Conservation (phyloP, 805 yeast species). For the Candida berthetii region DNA sequence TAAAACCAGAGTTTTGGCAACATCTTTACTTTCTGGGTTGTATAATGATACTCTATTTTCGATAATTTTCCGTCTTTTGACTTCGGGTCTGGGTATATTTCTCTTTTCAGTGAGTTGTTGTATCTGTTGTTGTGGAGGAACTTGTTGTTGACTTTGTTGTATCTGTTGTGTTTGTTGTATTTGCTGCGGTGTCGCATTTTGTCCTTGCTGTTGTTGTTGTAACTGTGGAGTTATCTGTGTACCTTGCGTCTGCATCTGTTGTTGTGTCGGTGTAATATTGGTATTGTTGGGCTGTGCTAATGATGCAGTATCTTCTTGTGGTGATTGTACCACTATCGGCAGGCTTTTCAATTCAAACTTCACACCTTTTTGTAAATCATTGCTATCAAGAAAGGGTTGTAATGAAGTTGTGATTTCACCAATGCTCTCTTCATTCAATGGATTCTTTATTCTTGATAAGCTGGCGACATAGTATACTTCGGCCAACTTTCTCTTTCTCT, state of each 20-base stretch:
- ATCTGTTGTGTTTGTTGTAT: not conserved
- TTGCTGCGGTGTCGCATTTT: not conserved
- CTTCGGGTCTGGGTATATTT: constrained; percentile 6
- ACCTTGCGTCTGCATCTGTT: constrained; percentile 1
- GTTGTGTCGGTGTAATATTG: not conserved
- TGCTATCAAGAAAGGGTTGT: constrained; percentile 40
- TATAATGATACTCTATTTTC: constrained; percentile 16
- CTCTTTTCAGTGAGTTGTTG: constrained; percentile 4
- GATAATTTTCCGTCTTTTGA: constrained; percentile 8
- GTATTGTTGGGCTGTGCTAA: not conserved
- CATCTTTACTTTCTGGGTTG: constrained; percentile 31
- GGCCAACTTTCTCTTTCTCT: constrained; percentile 51
- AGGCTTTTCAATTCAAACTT: constrained; percentile 27
- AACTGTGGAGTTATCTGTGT: not conserved
- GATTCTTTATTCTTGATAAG: constrained; percentile 34
- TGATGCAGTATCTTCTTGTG: not conserved
- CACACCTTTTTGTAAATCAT: constrained; percentile 44
- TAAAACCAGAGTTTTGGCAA: constrained; percentile 36
- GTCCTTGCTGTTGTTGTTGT: constrained; percentile 1
- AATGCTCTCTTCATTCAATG: constrained; percentile 33
- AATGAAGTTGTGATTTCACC: constrained; percentile 32
- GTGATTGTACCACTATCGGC: not conserved
- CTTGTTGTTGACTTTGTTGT: constrained; percentile 1
- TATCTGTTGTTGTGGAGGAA: constrained; percentile 1
- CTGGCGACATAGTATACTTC: constrained; percentile 57